A percentile compares a stretch with the other conserved stretches of the same genome.
Conservation (phyloP, 2,329 filamentous ascomycete species). For the Plenodomus tracheiphilus region DNA sequence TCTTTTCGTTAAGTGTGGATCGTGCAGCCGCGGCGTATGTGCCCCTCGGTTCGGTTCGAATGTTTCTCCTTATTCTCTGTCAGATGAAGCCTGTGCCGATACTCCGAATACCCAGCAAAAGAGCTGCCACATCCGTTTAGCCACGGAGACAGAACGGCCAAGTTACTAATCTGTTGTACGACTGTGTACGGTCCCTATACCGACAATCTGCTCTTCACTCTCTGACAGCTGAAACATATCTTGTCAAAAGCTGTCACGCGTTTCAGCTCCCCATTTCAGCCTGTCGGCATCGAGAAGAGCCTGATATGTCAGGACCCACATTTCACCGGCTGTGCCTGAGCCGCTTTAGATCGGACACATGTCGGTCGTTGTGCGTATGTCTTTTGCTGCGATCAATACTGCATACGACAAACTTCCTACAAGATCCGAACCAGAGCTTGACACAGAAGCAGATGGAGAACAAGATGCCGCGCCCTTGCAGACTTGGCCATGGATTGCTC, state of each 20-base stretch:
- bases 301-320: neutral
- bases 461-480: conserved; percentile 1
- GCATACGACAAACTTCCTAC: neutral
- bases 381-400: neutral
- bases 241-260: conserved; percentile 7
- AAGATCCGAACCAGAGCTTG: neutral
- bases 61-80: neutral
- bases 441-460: neutral
- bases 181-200: neutral
- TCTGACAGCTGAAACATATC: conserved; percentile 11
- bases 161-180: neutral
- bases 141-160: neutral
- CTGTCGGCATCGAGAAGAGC: neutral
- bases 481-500: neutral
- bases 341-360: neutral
- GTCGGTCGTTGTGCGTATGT: neutral
- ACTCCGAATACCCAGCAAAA: neutral
- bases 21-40: neutral
- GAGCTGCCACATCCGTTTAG: neutral
- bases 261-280: neutral
- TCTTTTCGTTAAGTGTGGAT: neutral
- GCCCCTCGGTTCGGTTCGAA: neutral
- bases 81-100: neutral
- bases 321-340: conserved; percentile 6
- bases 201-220: neutral